Base-by-base conservation (phyloP, 768 basidiomycete genomes). In the Paxillus rubicundulus region DNA sequence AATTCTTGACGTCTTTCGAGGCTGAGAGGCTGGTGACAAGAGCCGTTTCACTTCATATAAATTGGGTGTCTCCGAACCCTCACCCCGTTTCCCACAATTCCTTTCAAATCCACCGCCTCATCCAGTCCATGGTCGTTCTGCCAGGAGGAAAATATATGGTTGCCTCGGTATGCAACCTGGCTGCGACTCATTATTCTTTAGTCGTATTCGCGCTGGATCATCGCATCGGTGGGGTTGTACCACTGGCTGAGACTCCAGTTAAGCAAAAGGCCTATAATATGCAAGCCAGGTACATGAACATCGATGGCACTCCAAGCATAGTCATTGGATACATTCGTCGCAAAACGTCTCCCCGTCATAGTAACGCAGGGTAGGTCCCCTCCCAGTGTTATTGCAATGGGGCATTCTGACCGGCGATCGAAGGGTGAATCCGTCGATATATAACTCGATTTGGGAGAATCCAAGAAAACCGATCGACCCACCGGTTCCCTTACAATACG, bases 101-200 rank as follows among this genome's bases (percentile, higher is more conserved):
- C 1, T 68, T 68, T 45, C 52, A 61, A 36, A 42, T 66, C 5
- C 59, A 70, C 34, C 61, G 74, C 67, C 63, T 70, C 69, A 56
- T 76, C 74, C 55, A 73, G 72, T 63, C 83, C 70, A 79, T 88
- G 74, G 75, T 72, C 37, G 63, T 85, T 27, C 73, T 87, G 9
- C 82, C 86, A 7, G 86, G 86, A 1, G 85, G 86, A 17, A 85
- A 82, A 58, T 85, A 84, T 56, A 77, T 87, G 56, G 69, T 86
- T 33, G 82, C 83, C 1, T 86, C 84, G 9, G 77, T 80, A 5
- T 73, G 70, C 56, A 79, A 83, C 60, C 57, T 60, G 3, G 64
- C 65, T 12, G 72, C 70, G 47, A 71, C 69, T 32, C 73, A 74
- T 34, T 84, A 79, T 61, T 78, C 74, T 40, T 63, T 89, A 27